A percentile compares a stretch with the other conserved stretches of the same genome.
These are phyloP conservation scores for Brassica balearica DNA, from an alignment of 441 rosid species.

Conservation along the genomic window DNA sequence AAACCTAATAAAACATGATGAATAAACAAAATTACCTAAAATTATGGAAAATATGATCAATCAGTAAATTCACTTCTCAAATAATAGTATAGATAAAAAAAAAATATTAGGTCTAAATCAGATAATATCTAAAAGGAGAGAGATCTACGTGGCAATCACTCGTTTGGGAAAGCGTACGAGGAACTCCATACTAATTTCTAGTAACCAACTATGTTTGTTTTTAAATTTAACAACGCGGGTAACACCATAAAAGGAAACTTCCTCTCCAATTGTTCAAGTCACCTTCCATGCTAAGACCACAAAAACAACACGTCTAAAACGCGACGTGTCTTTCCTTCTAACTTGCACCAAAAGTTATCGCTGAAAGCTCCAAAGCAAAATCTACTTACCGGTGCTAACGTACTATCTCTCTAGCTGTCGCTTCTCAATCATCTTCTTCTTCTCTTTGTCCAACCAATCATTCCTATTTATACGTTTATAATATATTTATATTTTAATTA, in stretches of 20 bases:
- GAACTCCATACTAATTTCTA: slow-evolving; percentile 38
- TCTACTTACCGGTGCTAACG: slow-evolving; percentile 40
- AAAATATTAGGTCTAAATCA: neutral
- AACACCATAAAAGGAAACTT: slow-evolving; percentile 37
- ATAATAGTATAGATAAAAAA: too few relatives aligned
- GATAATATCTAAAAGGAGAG: slow-evolving; percentile 6
- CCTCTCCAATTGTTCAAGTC: slow-evolving; percentile 38
- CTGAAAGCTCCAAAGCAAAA: slow-evolving; percentile 26
- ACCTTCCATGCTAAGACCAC: slow-evolving; percentile 21
- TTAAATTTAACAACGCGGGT: slow-evolving; percentile 10
- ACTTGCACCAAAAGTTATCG: slow-evolving; percentile 58
- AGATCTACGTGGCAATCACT: slow-evolving; percentile 33
- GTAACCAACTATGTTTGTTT: neutral
- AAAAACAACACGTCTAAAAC: slow-evolving; percentile 51
- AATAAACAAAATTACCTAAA: too few relatives aligned
- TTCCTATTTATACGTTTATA: slow-evolving; percentile 30
- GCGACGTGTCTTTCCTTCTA: slow-evolving; percentile 54
- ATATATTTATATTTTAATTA: slow-evolving; percentile 8
- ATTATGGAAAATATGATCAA: too few relatives aligned
- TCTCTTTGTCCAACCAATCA: slow-evolving; percentile 41
- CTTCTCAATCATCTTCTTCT: slow-evolving; percentile 45
- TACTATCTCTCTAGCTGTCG: slow-evolving; percentile 46
- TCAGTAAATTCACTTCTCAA: too few relatives aligned
- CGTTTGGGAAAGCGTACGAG: slow-evolving; percentile 43
- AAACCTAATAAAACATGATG: too few relatives aligned